Conservation (phyloP, 352 stramenopile species). For the Pelagophyceae sp. region DNA sequence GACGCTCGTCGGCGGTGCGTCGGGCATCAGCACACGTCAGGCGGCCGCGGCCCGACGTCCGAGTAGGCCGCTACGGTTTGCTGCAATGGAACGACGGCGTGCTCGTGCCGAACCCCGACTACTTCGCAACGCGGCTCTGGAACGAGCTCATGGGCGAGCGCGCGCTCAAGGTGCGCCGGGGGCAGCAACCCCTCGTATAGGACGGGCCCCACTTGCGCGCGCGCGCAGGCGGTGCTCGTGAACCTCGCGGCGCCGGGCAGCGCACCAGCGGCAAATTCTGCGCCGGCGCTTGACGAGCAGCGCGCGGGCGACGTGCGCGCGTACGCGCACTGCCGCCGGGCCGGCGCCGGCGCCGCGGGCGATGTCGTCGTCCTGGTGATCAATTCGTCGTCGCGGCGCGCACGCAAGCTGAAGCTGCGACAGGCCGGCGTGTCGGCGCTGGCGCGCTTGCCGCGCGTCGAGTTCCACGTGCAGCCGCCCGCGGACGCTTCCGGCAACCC, state of each 20-base stretch:
- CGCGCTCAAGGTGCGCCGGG: neutral
- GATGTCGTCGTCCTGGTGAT: neutral
- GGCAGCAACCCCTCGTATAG: neutral
- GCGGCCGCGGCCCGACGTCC: no score
- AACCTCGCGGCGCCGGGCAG: no score
- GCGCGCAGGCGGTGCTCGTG: neutral
- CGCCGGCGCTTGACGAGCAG: no score
- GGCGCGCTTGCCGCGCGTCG: neutral
- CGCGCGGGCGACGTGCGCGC: no score
- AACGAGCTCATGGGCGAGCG: neutral
- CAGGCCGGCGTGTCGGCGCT: no score
- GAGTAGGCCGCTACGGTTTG: neutral
- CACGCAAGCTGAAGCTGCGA: neutral
- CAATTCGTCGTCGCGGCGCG: neutral
- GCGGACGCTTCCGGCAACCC: neutral
- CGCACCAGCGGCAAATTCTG: no score
- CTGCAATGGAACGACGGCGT: neutral
- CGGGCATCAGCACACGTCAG: no score
- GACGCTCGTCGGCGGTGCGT: conserved; percentile 3
- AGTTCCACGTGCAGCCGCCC: neutral
- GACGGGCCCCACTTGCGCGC: neutral
- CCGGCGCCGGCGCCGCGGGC: neutral
- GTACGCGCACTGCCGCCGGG: conserved; percentile 7
- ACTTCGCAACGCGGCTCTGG: conserved; percentile 4
- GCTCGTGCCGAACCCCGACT: neutral